These are phyloP conservation scores for Citropsis articulata DNA, from an alignment of 345 rosid species.

Conservation along the genomic window DNA sequence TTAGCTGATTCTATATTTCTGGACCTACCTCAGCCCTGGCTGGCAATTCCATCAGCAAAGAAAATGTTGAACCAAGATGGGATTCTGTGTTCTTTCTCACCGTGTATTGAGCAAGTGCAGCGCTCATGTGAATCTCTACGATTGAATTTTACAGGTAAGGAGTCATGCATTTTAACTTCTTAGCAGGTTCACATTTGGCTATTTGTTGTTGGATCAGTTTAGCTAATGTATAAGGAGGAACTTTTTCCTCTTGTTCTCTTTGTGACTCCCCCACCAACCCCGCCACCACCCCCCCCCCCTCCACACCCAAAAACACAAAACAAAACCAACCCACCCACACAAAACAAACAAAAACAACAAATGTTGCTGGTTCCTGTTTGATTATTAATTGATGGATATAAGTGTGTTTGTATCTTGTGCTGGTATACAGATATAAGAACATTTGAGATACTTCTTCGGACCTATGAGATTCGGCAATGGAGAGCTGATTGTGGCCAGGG, in stretches of 20 bases:
- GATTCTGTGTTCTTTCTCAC: conserved; percentile 84
- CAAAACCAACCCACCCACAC: not conserved
- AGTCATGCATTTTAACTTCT: not conserved
- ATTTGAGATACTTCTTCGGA: conserved; percentile 79
- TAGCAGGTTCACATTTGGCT: not conserved
- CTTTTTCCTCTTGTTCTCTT: not conserved
- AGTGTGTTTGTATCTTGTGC: not conserved
- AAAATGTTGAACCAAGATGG: conserved; percentile 89
- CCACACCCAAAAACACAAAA: too few relatives aligned
- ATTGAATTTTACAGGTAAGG: conserved; percentile 65
- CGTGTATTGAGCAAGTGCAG: conserved; percentile 96
- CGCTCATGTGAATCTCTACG: conserved; percentile 76
- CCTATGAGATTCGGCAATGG: conserved; percentile 76
- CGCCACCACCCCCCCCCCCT: rapidly evolving
- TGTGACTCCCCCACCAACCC: not conserved
- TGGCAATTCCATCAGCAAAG: conserved; percentile 68
- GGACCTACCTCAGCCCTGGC: conserved; percentile 91
- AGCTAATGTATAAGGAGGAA: not conserved
- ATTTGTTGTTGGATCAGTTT: not conserved
- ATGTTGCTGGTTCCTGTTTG: not conserved
- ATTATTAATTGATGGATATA: not conserved
- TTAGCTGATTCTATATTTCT: conserved; percentile 71
- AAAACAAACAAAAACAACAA: too few relatives aligned
- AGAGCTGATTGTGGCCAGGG: conserved; percentile 34
- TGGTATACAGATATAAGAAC: conserved; percentile 71